Conservation (phyloP, 345 rosid genomes). For the Lepidium aucheri region DNA sequence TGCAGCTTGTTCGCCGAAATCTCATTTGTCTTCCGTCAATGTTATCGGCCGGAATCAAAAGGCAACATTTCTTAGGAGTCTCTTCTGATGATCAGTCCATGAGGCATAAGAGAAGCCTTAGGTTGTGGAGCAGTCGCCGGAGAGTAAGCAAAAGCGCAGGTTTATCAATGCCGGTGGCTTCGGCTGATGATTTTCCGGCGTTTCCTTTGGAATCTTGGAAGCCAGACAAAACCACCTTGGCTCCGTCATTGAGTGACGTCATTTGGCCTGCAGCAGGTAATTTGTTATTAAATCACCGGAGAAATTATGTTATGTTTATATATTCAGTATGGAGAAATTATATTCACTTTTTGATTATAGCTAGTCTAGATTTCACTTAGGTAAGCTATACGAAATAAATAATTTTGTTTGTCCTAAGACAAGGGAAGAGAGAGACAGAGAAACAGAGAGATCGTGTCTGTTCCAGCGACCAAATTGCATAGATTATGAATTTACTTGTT, state of each 20-base stretch:
- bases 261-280: constrained; percentile 85
- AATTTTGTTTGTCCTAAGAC: constrained; percentile 6
- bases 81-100: constrained; percentile 17
- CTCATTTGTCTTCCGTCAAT: neutral
- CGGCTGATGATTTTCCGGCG: constrained; percentile 14
- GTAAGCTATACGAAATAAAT: too few relatives aligned
- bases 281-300: neutral
- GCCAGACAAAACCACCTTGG: constrained; percentile 36
- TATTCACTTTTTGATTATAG: neutral
- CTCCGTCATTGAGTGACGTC: constrained; percentile 60
- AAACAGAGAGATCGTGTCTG: neutral
- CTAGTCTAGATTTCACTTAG: too few relatives aligned
- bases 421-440: constrained; percentile 1
- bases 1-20: constrained; percentile 9
- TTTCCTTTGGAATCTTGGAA: constrained; percentile 64
- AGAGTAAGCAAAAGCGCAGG: constrained; percentile 6
- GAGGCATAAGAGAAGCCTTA: constrained; percentile 7
- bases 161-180: constrained; percentile 17
- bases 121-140: neutral
- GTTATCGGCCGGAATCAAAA: neutral
- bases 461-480: constrained; percentile 11
- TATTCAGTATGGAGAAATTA: too few relatives aligned
- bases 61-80: neutral
- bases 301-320: too few relatives aligned
- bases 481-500: neutral